phyloP scores from a whole-genome alignment of 2,329 filamentous ascomycete genomes.

The Aspergillus novoparasiticus region DNA sequence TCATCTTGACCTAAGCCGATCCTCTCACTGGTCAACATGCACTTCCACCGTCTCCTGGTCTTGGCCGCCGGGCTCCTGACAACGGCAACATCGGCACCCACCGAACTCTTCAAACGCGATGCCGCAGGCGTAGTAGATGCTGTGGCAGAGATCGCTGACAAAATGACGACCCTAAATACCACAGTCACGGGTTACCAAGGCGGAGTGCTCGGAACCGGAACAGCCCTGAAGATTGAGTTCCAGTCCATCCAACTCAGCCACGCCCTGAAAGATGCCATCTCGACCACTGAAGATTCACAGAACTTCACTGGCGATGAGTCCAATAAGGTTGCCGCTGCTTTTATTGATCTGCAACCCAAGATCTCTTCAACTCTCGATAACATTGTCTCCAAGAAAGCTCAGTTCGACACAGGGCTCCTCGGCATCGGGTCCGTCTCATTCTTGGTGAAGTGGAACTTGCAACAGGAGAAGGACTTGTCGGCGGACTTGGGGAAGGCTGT shows the following conservation, averaged over 20 bases:
- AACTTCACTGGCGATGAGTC: conserved; percentile 23
- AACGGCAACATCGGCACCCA: conserved; percentile 11
- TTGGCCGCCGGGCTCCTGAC: conserved; percentile 3
- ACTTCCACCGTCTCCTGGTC: conserved; percentile 11
- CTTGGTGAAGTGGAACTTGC: conserved; percentile 20
- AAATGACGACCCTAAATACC: conserved; percentile 19
- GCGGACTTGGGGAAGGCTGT: conserved; percentile 17
- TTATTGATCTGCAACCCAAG: conserved; percentile 20
- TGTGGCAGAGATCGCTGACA: conserved; percentile 14
- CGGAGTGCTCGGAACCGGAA: conserved; percentile 16
- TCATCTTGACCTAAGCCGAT: too few relatives aligned
- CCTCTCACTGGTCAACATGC: neutral
- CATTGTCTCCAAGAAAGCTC: conserved; percentile 20
- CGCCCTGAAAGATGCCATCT: conserved; percentile 15
- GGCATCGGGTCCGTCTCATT: conserved; percentile 19
- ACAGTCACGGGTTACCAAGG: conserved; percentile 22
- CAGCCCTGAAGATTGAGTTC: conserved; percentile 21
- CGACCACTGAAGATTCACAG: conserved; percentile 9
- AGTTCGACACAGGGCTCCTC: conserved; percentile 22
- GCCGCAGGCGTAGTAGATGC: conserved; percentile 17
- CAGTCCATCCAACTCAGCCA: conserved; percentile 14
- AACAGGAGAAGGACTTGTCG: conserved; percentile 17
- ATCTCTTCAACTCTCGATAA: conserved; percentile 22
- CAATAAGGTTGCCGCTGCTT: conserved; percentile 12
- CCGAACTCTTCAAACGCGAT: conserved; percentile 14